Evolutionary conservation across 768 basidiomycete genomes (phyloP), one percentile per base, ranked within the genome.

Genomic region (Mycena rebaudengoi): DNA sequence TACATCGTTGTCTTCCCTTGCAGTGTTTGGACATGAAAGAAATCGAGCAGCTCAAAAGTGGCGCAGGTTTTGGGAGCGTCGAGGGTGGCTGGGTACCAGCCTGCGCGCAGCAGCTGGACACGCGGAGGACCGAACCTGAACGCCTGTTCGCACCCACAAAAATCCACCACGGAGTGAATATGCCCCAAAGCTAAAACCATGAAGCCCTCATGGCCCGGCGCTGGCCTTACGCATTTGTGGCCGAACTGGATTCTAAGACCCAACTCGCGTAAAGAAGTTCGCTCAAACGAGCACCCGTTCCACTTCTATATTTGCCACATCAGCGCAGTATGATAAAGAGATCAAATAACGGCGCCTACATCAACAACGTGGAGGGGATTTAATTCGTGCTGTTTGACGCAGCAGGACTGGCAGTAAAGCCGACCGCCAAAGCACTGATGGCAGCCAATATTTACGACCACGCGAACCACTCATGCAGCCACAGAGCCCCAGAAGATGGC

Each of bases 1-100:
- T 69, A 68, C 4, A 45, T 59, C 2, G 69, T 67, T 0, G 68
- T 16, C 28, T 73, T 73, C 18, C 56, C 65, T 32, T 71, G 70
- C 1, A 60, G n/a, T n/a, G 32, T 52, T 14, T 14, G 49, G 14
- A 33, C 33, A 12, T 16, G 29, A 33, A 52, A 52, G n/a, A 37
- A 21, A 16, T 66, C 43, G 0, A 73, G 61, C 18, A 56, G n/a
- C 3, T n/a, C 21, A 28, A 71, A 60, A 2, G 69, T 73, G 2
- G 60, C 44, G 0, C 40, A 62, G 0, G 70, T 73, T 13, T 49
- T 25, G 4, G 72, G 72, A 1, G 35, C n/a, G 8, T 39, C 21
- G 20, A 30, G n/a, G 0, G 67, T 69, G 0, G 69, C 70, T 1
- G 72, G 71, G 12, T 20, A 73, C 59, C 56, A 60, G 5, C 65